Evolutionary conservation across 2,329 filamentous ascomycete species (phyloP), one percentile per base, ranked within the genome.

Genomic region (Epichloe elymi): DNA sequence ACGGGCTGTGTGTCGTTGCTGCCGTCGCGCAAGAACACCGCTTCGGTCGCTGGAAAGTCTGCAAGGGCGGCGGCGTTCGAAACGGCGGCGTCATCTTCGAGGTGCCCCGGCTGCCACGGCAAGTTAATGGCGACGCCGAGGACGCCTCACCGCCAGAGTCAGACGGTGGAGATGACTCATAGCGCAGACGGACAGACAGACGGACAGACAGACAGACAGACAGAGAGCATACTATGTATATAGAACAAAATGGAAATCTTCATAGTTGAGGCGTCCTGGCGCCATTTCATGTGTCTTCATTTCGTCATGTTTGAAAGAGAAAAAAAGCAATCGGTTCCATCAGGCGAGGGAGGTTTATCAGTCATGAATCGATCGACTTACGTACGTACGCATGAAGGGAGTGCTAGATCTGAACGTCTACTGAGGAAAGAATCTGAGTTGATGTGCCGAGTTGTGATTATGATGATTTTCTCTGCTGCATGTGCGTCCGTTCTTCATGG

Each of bases 21-120:
- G 93, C 85, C 15, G 78, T 95, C 1, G 89, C 87, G 37, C 91
- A 86, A 62, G 88, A 96, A 67, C 86, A 90, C 66, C 79, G 88
- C 43, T 71, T 96, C 41, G 93, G 89, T 4, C 76, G 86, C 55
- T 97, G 89, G 89, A 83, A 83, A 67, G 76, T 76, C 52, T 66
- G 75, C 23, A 66, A 67, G 44, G 72, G 70, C 5, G 72, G 70
- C 5, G 73, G 71, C 7, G 88, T 82, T 4, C 83, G 83, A 57
- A 96, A 95, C 63, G 87, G 88, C 6, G 86, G 86, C n/a, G 78
- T 93, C 23, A 77, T 96, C 10, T 94, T 95, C 63, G 89, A 95
- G 64, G 79, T 96, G 36, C 79, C 85, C 14, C 72, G 69, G 60
- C 58, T 69, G 58, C 59, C 60, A 54, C 55, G 56, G 17, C 58